These are phyloP conservation scores for Cadophora malorum DNA, from an alignment of 2,329 filamentous ascomycete species.

Conservation along the genomic window DNA sequence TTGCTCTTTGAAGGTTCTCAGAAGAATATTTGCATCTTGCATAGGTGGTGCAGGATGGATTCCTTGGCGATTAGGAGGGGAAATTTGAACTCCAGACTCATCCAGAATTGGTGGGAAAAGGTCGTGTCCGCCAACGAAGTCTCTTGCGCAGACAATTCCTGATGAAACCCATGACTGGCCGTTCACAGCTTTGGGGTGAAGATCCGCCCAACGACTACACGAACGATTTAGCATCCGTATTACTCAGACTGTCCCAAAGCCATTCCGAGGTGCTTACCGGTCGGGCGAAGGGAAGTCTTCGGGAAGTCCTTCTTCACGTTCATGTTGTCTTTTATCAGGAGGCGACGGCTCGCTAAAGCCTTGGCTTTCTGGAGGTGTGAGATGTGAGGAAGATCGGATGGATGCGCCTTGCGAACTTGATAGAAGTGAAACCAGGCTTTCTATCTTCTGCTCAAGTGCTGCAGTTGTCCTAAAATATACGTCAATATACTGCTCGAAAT, in stretches of 20 bases:
- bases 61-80: neutral
- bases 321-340: neutral
- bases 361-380: conserved; percentile 24
- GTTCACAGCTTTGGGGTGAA: neutral
- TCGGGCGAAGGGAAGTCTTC: neutral
- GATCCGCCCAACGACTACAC: neutral
- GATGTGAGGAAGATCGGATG: conserved; percentile 19
- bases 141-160: neutral
- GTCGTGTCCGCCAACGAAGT: conserved; percentile 6
- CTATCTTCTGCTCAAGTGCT: conserved; percentile 37
- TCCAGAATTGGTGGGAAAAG: conserved; percentile 9
- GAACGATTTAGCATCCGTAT: neutral
- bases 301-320: neutral
- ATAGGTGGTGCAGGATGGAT: neutral
- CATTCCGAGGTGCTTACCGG: neutral
- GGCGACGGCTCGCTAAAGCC: conserved; percentile 21
- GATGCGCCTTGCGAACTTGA: conserved; percentile 28
- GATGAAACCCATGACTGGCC: neutral
- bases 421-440: conserved; percentile 38
- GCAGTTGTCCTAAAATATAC: conserved; percentile 28
- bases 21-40: conserved; percentile 26
- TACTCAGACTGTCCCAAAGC: neutral
- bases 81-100: neutral
- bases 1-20: conserved; percentile 29
- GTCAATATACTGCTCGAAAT: neutral